Evolutionary conservation across 1,139 yeast species (phyloP), one percentile per base, ranked within the genome.

Genomic region (Debaryomyces coudertii): DNA sequence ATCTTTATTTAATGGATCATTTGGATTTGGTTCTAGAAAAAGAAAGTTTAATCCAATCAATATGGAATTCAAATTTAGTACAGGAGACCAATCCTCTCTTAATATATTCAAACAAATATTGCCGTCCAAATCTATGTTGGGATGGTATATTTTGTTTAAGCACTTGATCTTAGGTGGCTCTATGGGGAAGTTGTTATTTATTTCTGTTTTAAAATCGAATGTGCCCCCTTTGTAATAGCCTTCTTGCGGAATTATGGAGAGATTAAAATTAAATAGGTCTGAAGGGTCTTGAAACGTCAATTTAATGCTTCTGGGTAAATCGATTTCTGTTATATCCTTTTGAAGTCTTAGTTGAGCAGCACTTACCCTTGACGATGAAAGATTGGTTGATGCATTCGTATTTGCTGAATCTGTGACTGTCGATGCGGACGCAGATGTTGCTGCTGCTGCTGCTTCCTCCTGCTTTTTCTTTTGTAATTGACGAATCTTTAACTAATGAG

Each of bases 1-100:
- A 20, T 80, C 86, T 62, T 90, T 90, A 63, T 93, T 93, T 54
- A 93, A 76, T 1, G 99, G 99, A 63, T 93, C 98, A 49, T 83
- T 84, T 1, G 96, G 86, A 62, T 90, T 92, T 11, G 97, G 97
- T 58, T 92, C 97, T 50, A 90, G 71, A 57, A 93, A 90, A 53
- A 93, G 74, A 61, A 87, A 90, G 60, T 90, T 82, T 50, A 93
- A 74, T 0, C 99, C 99, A 43, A 92, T 85, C 53, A 92, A 75
- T 18, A 93, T 83, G 5, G 93, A 77, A 62, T 87, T 90, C 60
- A 93, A 71, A 52, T 86, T 88, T 55, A 93, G 75, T 1, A 90
- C 97, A 0, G 99, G 98, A 28, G 93, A 84, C 99, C 99, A 93
- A 64, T 92, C 98, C 64, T 90, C 97, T 53, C 98, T 73, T 50